Base-by-base conservation (phyloP, 108 stramenopile genomes). In the Cyclotella sp. region DNA sequence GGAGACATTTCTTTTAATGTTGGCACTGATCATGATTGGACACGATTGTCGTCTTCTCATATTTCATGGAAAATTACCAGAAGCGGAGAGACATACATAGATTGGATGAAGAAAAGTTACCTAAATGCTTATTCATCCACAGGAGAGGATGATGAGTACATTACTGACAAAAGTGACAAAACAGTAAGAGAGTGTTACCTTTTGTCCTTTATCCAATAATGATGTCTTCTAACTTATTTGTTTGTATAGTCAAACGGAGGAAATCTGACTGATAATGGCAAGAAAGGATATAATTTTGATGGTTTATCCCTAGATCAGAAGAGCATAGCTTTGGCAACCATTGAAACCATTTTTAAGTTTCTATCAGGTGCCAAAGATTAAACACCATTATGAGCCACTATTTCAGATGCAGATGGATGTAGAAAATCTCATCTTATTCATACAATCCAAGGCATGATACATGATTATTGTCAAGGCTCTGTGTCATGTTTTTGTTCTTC, bases 321-420 rank as follows among this genome's bases (percentile, higher is more conserved):
- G 22, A 26, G 29, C 11, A 63, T 73, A 16, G 60, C 46, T 2
- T 11, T 73, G 22, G 39, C 40, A 2, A 15, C 46, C 14, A 28
- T 73, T 7, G 60, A 62, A 1, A 63, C 72, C 14, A 46, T 73
- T 22, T 39, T 45, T 27, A 73, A 73, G 28, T 73, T 63, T 52
- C 18, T 73, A 0, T 62, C 60, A 9, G 62, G 62, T 22, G 61
- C 42, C 0, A 5, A 28, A 0, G 60, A 61, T 22, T 73, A 73
- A 44, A 22, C 27, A 28, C 72, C 72, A 18, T 39, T 73, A 13
- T 3, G 72, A 9, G 72, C 46, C 19, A 73, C 72, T 43, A 28
- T 73, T 0, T 10, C 49, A 0, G 72, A 60, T 19, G 18, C 9
- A 0, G 72, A 45, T 22, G 72, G 72, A 0, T 44, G 41, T 9